Percentiles rank a stretch among this genome's conserved stretches.
Conservation (phyloP, 306 rosid species). For the Gleditsia sinensis region DNA sequence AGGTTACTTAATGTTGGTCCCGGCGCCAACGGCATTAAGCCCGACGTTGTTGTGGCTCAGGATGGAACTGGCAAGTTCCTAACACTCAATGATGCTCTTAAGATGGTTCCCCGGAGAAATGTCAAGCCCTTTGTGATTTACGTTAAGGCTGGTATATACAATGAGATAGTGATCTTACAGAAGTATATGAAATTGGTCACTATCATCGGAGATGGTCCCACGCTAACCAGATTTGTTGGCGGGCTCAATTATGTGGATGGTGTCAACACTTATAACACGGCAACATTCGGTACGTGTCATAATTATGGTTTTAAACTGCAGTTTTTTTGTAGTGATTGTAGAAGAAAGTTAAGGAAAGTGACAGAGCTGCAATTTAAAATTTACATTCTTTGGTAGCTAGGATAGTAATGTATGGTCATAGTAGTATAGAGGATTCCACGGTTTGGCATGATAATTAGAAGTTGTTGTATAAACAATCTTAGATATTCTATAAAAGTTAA, state of each 20-base stretch:
- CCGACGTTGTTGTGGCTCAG: conserved; percentile 69
- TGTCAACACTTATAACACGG: conserved; percentile 49
- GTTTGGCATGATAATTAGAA: no score
- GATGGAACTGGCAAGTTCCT: conserved; percentile 67
- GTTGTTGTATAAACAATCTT: no score
- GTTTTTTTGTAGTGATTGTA: no score
- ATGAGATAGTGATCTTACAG: conserved; percentile 42
- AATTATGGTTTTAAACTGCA: no score
- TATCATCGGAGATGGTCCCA: conserved; percentile 86
- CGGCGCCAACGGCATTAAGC: conserved; percentile 27
- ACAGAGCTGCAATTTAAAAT: no score
- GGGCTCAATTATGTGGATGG: conserved; percentile 55
- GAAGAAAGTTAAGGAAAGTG: no score
- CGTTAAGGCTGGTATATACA: conserved; percentile 69
- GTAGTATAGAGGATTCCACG: no score
- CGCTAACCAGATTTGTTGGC: conserved; percentile 64
- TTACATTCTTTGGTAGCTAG: no score
- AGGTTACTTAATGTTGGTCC: no score
- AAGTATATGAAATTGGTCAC: conserved; percentile 45
- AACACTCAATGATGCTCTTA: conserved; percentile 60
- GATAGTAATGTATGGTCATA: no score
- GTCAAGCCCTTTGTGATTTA: conserved; percentile 60
- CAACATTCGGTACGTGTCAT: conserved; percentile 60
- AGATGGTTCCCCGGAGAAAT: conserved; percentile 47
- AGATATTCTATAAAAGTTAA: no score